Evolutionary conservation across 257 asterid genomes (phyloP).

Genomic region (Ajuga chamaepitys): DNA sequence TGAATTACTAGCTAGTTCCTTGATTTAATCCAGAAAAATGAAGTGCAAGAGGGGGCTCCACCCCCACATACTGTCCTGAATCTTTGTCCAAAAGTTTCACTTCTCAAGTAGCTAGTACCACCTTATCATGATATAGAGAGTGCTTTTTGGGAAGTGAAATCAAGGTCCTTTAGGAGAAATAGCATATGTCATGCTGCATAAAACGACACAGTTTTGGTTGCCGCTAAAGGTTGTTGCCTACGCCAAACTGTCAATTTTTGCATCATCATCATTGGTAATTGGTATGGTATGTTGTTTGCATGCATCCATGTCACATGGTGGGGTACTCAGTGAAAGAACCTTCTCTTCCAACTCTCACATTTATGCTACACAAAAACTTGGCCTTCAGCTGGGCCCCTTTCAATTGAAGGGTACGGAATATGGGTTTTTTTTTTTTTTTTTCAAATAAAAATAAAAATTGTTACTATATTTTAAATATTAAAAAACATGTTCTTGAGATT

Average conservation of each 20-base stretch:
- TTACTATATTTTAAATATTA: no score
- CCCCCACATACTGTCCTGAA: conserved; percentile 15
- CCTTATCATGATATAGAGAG: conserved; percentile 11
- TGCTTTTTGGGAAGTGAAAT: conserved; percentile 12
- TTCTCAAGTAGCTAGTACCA: not conserved
- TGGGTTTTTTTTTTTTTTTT: no score
- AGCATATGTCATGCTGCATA: conserved; percentile 17
- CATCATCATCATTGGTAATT: conserved; percentile 22
- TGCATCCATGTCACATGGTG: conserved; percentile 33
- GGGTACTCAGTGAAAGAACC: conserved; percentile 17
- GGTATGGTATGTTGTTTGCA: conserved; percentile 24
- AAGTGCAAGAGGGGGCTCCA: not conserved
- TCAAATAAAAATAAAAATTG: no score
- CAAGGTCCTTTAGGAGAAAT: conserved; percentile 2
- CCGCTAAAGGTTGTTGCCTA: conserved; percentile 9
- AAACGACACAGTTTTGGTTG: conserved; percentile 18
- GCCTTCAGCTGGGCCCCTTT: conserved; percentile 1
- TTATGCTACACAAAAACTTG: conserved; percentile 7
- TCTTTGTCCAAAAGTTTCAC: conserved; percentile 14
- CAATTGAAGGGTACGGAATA: no score
- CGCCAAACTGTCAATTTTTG: conserved; percentile 24
- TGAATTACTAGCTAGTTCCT: no score
- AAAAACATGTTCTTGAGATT: no score
- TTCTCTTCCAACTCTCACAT: conserved; percentile 16
- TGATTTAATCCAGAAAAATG: no score